These are phyloP conservation scores for Trametes hirsuta DNA, from an alignment of 1,284 basidiomycete species.

Conservation along the genomic window DNA sequence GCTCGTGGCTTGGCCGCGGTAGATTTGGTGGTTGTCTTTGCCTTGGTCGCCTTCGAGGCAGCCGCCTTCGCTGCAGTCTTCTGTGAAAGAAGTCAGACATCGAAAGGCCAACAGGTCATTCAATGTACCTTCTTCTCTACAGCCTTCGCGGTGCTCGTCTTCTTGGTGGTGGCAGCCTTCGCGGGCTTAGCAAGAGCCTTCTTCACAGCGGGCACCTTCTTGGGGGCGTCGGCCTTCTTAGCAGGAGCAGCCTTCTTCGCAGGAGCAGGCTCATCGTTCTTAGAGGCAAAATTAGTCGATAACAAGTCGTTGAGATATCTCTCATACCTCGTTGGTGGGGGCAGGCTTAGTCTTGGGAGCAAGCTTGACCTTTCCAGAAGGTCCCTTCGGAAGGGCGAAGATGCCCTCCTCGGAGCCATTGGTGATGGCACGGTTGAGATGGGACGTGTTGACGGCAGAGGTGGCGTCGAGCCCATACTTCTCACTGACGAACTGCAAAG, in stretches of 20 bases:
- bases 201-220: constrained; percentile 26
- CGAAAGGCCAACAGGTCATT: background rate
- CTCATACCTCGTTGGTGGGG: constrained; percentile 63
- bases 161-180: constrained; percentile 34
- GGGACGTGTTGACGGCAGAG: constrained; percentile 68
- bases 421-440: constrained; percentile 81
- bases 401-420: constrained; percentile 79
- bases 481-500: constrained; percentile 68
- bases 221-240: constrained; percentile 16
- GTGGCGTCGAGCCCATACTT: constrained; percentile 80
- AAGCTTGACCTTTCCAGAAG: constrained; percentile 44
- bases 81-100: constrained; percentile 11
- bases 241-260: constrained; percentile 24
- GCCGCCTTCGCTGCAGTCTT: constrained; percentile 36
- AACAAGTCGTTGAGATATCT: background rate
- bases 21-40: constrained; percentile 41
- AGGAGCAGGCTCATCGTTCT: constrained; percentile 20
- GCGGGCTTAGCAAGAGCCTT: constrained; percentile 31
- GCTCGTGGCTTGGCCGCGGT: constrained; percentile 34
- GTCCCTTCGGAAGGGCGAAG: constrained; percentile 88
- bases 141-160: constrained; percentile 37
- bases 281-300: background rate
- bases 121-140: constrained; percentile 38
- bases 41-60: constrained; percentile 31
- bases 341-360: constrained; percentile 52